Conservation (phyloP, 371 early-diverging fungal genomes). For the Mortierella sp. region DNA sequence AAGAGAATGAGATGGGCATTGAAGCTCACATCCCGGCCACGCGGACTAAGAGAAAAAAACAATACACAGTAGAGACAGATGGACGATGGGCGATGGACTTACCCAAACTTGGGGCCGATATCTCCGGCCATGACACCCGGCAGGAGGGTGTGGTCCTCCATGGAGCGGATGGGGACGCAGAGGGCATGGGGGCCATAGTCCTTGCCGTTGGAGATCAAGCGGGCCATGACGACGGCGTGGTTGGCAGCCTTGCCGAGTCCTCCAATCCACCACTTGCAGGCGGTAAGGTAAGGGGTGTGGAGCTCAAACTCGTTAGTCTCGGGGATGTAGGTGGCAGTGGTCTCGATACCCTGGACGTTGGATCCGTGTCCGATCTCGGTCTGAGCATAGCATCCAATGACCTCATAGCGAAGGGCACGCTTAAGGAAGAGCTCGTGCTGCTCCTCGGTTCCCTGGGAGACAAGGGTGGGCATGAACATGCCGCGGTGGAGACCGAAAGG, state of each 20-base stretch:
- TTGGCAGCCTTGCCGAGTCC: conserved; percentile 89
- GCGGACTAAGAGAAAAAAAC: conserved; percentile 64
- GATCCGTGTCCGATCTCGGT: conserved; percentile 93
- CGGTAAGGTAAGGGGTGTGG: conserved; percentile 91
- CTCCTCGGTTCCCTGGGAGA: conserved; percentile 81
- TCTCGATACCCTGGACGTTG: conserved; percentile 94
- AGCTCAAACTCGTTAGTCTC: conserved; percentile 89
- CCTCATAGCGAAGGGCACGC: conserved; percentile 80
- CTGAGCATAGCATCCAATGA: conserved; percentile 94
- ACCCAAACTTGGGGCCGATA: conserved; percentile 82
- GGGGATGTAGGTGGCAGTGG: conserved; percentile 91
- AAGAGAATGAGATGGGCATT: neutral
- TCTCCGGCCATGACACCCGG: conserved; percentile 81
- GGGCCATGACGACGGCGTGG: conserved; percentile 90
- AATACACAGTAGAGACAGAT: too few species aligned
- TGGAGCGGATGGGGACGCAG: conserved; percentile 74
- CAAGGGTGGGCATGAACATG: conserved; percentile 83
- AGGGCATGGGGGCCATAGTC: conserved; percentile 85
- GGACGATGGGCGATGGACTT: too few species aligned
- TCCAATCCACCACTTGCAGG: conserved; percentile 98
- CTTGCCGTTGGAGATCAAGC: conserved; percentile 81
- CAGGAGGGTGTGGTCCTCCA: conserved; percentile 67
- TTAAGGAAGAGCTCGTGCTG: conserved; percentile 84
- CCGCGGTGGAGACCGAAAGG: conserved; percentile 61
- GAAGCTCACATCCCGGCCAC: neutral